Base-by-base conservation (phyloP, 306 rosid species). In the Neltuma alba region DNA sequence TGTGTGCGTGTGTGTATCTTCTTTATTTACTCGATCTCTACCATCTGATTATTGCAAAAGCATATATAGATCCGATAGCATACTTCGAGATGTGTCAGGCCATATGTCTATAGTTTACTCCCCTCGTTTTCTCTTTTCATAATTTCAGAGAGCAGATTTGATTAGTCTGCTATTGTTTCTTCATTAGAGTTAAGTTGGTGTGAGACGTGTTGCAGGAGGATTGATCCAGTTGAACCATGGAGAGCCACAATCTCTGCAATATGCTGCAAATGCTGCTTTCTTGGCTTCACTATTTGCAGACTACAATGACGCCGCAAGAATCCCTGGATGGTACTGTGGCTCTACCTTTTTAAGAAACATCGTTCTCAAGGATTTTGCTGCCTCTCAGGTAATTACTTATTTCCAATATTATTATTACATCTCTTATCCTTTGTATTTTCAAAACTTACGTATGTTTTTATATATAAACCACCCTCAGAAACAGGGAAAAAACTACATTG, bases 191-290 rank as follows among this genome's bases (percentile, higher is more conserved):
- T 54, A 10, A 21, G 15, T 2, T 9, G 31, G 12, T 55, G 12
- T 55, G 62, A 45, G 52, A 55, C 2, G 55, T 57, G 21, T 79
- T 76, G 86, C 62, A 91, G 93, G 97, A 25, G 92, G 93, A 18
- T 78, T 91, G 76, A 89, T 91, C 34, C 79, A 85, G 40, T 42
- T 89, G 77, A 83, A 86, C 81, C 81, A 75, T 69, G 92, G 91
- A 80, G 45, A 70, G 34, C 86, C 81, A 6, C 87, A 86, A 28
- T 21, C 82, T 80, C 92, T 91, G 6, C 95, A 91, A 70, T 91
- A 85, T 74, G 92, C 72, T 69, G 92, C 82, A 21, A 89, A 85
- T 69, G 85, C 97, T 31, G 97, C 97, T 30, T 91, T 91, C 80
- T 54, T 91, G 79, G 86, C 94, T 18, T 82, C 87, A 70, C 85